Conservation (phyloP, 805 yeast species). For the Sugiyamaella qingdaonensis region DNA sequence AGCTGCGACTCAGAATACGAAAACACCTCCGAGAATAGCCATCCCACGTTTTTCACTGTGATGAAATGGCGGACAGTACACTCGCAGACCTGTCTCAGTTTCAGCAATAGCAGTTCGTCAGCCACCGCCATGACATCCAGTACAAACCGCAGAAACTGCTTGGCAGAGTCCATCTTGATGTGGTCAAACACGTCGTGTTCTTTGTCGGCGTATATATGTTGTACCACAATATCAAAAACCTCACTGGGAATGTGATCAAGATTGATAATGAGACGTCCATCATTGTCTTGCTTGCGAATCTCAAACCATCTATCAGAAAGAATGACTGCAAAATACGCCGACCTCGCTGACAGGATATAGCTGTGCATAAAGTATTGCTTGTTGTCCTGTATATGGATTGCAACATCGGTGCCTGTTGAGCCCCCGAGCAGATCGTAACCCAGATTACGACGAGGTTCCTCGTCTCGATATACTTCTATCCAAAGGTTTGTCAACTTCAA, state of each 20-base stretch:
- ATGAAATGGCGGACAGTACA: constrained; percentile 39
- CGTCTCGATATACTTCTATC: constrained; percentile 14
- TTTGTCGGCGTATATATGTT: constrained; percentile 54
- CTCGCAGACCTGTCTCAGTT: constrained; percentile 60
- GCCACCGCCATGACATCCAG: constrained; percentile 57
- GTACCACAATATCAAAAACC: constrained; percentile 48
- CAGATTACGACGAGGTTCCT: constrained; percentile 6
- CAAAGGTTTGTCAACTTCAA: constrained; percentile 21
- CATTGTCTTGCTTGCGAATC: constrained; percentile 7
- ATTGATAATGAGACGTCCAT: constrained; percentile 24
- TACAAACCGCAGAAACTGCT: constrained; percentile 48
- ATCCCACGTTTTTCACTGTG: constrained; percentile 53
- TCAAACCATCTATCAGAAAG: constrained; percentile 53
- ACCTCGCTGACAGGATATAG: constrained; percentile 47
- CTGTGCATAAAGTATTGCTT: constrained; percentile 40
- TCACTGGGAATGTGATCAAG: constrained; percentile 41
- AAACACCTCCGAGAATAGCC: constrained; percentile 53
- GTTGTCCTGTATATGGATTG: constrained; percentile 46
- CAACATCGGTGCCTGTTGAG: constrained; percentile 36
- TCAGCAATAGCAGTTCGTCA: constrained; percentile 59
- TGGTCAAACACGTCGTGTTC: constrained; percentile 31
- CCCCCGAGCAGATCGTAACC: constrained; percentile 9
- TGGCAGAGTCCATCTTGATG: constrained; percentile 14
- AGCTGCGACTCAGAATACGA: constrained; percentile 50
- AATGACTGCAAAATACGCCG: constrained; percentile 59